A percentile compares a stretch with the other conserved stretches of the same genome.
These are phyloP conservation scores for Podospora comata DNA, from an alignment of 495 filamentous ascomycete species.

Conservation along the genomic window DNA sequence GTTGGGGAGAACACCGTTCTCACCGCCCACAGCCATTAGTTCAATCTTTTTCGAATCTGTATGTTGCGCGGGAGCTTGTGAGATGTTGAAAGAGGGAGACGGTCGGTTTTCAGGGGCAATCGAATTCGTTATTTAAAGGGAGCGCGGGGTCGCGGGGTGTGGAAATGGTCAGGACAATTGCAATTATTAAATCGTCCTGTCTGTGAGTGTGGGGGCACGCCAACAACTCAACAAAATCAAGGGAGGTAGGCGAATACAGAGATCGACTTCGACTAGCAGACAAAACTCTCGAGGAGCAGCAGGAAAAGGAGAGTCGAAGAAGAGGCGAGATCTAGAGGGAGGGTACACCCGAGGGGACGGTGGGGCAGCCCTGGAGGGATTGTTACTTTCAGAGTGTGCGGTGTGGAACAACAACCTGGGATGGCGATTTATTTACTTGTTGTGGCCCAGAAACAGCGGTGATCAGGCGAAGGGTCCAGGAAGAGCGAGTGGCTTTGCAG, in stretches of 20 bases:
- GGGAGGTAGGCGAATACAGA: background rate
- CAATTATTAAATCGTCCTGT: conserved; percentile 2
- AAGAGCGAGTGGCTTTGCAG: background rate
- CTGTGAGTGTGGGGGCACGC: background rate
- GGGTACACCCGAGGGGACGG: background rate
- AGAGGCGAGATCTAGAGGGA: background rate
- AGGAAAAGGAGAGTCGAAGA: background rate
- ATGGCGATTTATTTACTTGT: background rate
- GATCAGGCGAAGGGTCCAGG: background rate
- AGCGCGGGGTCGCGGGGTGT: background rate
- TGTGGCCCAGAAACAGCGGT: background rate
- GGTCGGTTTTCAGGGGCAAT: conserved; percentile 3
- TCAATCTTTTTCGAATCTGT: background rate
- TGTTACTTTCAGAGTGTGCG: background rate
- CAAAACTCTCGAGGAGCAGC: background rate
- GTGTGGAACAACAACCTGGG: background rate
- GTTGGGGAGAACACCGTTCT: conserved; percentile 23
- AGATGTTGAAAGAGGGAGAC: background rate
- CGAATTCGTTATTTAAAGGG: conserved; percentile 1
- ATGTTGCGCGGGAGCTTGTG: background rate
- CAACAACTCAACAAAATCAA: background rate
- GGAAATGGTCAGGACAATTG: background rate
- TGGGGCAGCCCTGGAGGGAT: background rate
- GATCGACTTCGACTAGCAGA: background rate
- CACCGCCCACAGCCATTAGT: conserved; percentile 31